Conservation (phyloP, 345 rosid genomes). For the Hirschfeldia incana region DNA sequence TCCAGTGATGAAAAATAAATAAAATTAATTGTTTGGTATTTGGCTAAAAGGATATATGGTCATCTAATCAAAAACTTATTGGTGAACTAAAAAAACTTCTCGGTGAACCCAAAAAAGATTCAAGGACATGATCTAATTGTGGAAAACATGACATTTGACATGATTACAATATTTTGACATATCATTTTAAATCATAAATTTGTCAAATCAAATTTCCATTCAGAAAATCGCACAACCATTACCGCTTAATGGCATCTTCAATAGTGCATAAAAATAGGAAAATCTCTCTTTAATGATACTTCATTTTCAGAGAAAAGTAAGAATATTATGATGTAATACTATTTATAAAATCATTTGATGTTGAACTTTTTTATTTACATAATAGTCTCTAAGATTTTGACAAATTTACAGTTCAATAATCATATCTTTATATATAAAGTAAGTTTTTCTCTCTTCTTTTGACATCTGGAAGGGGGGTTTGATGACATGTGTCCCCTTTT, state of each 20-base stretch:
- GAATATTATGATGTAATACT: background rate
- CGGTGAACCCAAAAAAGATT: too few relatives aligned
- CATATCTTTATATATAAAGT: too few relatives aligned
- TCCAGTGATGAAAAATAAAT: background rate
- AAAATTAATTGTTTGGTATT: background rate
- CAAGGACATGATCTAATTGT: background rate
- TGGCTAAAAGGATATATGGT: background rate
- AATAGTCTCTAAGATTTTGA: background rate
- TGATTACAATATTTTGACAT: background rate
- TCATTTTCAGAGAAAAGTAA: background rate
- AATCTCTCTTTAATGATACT: background rate
- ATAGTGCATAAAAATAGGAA: background rate
- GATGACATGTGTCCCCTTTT: too few relatives aligned
- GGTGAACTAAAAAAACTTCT: too few relatives aligned
- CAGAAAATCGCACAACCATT: background rate
- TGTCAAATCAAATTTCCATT: background rate
- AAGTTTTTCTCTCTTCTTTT: too few relatives aligned
- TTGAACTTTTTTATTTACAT: background rate
- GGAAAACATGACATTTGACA: background rate
- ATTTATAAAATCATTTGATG: background rate
- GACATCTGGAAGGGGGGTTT: too few relatives aligned
- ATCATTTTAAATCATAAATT: slow-evolving; percentile 6
- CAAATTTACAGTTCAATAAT: too few relatives aligned
- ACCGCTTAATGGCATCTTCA: background rate
- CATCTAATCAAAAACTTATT: background rate